phyloP scores from a whole-genome alignment of 2,329 filamentous ascomycete species.

The Reticulascus tulasneorum region DNA sequence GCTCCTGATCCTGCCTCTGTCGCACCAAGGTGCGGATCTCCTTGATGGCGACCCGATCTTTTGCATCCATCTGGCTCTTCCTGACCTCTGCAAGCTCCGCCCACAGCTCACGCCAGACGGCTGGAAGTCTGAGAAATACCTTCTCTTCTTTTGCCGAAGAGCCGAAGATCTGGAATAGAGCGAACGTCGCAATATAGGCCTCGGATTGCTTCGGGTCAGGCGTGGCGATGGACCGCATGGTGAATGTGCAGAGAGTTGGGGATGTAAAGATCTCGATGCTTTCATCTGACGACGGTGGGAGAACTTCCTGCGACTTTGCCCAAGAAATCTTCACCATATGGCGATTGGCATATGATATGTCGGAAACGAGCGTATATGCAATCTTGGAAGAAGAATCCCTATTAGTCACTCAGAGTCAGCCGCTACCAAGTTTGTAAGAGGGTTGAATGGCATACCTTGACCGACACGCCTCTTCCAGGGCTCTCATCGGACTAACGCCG shows the following conservation, averaged over 20 bases:
- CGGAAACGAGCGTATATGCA: slow-evolving; percentile 65
- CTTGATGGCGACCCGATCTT: slow-evolving; percentile 66
- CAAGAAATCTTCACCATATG: slow-evolving; percentile 73
- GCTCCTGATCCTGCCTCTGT: slow-evolving; percentile 63
- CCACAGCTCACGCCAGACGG: slow-evolving; percentile 83
- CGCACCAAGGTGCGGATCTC: slow-evolving; percentile 68
- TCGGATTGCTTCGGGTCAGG: slow-evolving; percentile 79
- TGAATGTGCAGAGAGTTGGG: slow-evolving; percentile 57
- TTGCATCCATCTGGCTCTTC: slow-evolving; percentile 65
- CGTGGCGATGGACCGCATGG: slow-evolving; percentile 71
- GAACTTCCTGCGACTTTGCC: slow-evolving; percentile 66
- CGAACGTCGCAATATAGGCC: slow-evolving; percentile 75
- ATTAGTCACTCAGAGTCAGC: slow-evolving; percentile 4
- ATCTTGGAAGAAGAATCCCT: slow-evolving; percentile 70
- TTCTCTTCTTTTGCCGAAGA: slow-evolving; percentile 83
- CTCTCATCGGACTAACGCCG: slow-evolving; percentile 70
- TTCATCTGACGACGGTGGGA: slow-evolving; percentile 30
- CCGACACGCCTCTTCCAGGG: slow-evolving; percentile 84
- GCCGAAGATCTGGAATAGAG: slow-evolving; percentile 76
- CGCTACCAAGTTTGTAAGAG: slow-evolving; percentile 1
- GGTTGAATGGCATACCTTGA: slow-evolving; percentile 53
- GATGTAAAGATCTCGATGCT: slow-evolving; percentile 39
- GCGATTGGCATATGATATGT: slow-evolving; percentile 69
- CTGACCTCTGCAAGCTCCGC: slow-evolving; percentile 68
- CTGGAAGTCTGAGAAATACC: slow-evolving; percentile 70